Conservation (phyloP, 2,329 filamentous ascomycete species). For the Scytalidium sp. region DNA sequence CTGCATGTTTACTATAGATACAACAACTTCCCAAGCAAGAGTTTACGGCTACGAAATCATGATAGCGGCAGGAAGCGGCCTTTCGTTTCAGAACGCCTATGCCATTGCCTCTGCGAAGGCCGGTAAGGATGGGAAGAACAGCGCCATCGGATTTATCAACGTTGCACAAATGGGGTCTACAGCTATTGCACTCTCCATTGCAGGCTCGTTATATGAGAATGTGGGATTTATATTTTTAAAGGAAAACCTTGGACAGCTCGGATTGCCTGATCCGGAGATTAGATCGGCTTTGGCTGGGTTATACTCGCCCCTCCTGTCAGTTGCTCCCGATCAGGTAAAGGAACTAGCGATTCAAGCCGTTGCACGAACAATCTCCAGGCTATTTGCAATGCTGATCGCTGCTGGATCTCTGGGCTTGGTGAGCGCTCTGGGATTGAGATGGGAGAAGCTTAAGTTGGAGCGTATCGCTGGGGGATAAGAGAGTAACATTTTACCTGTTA, state of each 20-base stretch:
- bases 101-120: not conserved
- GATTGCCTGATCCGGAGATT: constrained; percentile 18
- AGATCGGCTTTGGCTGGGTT: constrained; percentile 18
- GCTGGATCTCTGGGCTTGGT: not conserved
- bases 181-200: constrained; percentile 30
- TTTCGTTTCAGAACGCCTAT: constrained; percentile 12
- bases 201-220: constrained; percentile 33
- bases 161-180: constrained; percentile 28
- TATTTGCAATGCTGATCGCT: not conserved
- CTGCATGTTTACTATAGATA: constrained; percentile 23
- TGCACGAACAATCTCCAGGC: not conserved
- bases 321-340: not conserved
- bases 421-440: not conserved
- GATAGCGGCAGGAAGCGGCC: constrained; percentile 35
- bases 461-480: not conserved
- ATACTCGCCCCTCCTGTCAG: not conserved
- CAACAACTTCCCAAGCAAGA: constrained; percentile 15
- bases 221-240: constrained; percentile 13
- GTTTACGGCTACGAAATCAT: constrained; percentile 34
- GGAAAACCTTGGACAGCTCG: constrained; percentile 14
- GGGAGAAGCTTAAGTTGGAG: not conserved
- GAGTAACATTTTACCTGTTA: too few species aligned
- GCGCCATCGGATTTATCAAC: constrained; percentile 29
- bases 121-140: not conserved
- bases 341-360: not conserved